Evolutionary conservation across 2,329 filamentous ascomycete species (phyloP).

Genomic region (Camillea tinctor): DNA sequence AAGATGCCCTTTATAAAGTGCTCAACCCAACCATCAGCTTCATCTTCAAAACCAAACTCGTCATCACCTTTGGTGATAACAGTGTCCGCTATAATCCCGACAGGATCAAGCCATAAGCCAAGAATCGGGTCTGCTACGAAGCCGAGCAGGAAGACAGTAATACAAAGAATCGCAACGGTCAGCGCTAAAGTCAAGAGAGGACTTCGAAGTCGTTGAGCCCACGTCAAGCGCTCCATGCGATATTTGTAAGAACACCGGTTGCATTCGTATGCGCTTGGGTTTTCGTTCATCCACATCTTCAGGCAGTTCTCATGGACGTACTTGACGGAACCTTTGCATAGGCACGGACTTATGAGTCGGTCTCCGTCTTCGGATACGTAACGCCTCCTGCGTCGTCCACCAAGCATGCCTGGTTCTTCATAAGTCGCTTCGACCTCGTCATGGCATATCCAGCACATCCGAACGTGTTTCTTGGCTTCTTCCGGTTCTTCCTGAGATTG

Average conservation of each 20-base stretch:
- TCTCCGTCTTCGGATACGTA: conserved; percentile 28
- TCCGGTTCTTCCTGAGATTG: conserved; percentile 19
- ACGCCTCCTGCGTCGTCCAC: conserved; percentile 21
- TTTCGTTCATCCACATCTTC: conserved; percentile 74
- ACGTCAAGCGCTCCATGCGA: conserved; percentile 72
- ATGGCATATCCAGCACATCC: conserved; percentile 82
- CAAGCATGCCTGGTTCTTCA: conserved; percentile 31
- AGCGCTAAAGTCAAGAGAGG: conserved; percentile 65
- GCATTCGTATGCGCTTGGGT: conserved; percentile 80
- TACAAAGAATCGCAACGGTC: conserved; percentile 69
- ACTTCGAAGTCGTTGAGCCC: conserved; percentile 69
- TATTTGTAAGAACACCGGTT: conserved; percentile 86
- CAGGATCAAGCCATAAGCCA: conserved; percentile 80
- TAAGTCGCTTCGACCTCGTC: conserved; percentile 60
- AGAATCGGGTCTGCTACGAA: conserved; percentile 93
- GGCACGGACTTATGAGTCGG: conserved; percentile 80
- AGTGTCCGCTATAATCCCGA: conserved; percentile 57
- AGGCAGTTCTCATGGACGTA: conserved; percentile 94
- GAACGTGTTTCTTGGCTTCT: conserved; percentile 25
- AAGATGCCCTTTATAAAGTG: conserved; percentile 90
- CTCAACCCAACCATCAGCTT: conserved; percentile 67
- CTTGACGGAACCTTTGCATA: conserved; percentile 88
- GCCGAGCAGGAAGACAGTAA: conserved; percentile 77
- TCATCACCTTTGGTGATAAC: conserved; percentile 44
- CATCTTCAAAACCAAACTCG: conserved; percentile 44